Conservation (phyloP, 2,329 filamentous ascomycete genomes). For the Pseudopithomyces chartarum region DNA sequence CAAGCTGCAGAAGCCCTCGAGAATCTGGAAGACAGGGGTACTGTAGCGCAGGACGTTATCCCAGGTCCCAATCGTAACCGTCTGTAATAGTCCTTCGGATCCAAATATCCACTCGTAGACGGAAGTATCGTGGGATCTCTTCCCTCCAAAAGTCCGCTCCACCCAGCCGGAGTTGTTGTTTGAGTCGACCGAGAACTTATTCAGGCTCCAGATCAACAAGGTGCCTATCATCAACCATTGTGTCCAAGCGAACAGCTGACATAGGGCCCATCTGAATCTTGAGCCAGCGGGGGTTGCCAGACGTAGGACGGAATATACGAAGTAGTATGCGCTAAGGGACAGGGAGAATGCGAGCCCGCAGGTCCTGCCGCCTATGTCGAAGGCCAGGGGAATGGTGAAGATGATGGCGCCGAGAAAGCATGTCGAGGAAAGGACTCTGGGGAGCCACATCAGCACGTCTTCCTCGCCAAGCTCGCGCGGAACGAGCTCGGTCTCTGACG, state of each 20-base stretch:
- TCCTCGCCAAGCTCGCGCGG: slow-evolving; percentile 53
- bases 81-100: slow-evolving; percentile 80
- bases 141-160: slow-evolving; percentile 73
- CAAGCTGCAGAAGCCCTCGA: slow-evolving; percentile 95
- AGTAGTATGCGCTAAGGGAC: slow-evolving; percentile 86
- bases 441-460: slow-evolving; percentile 75
- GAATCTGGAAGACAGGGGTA: slow-evolving; percentile 89
- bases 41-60: slow-evolving; percentile 88
- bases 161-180: slow-evolving; percentile 75
- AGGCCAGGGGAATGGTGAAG: slow-evolving; percentile 93
- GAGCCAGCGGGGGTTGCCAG: slow-evolving; percentile 81
- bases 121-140: slow-evolving; percentile 66
- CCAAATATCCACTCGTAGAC: slow-evolving; percentile 88
- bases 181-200: slow-evolving; percentile 92
- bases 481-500: slow-evolving; percentile 45
- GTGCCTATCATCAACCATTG: slow-evolving; percentile 88
- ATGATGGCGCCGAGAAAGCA: slow-evolving; percentile 90
- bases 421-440: slow-evolving; percentile 77
- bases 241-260: slow-evolving; percentile 71
- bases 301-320: slow-evolving; percentile 80
- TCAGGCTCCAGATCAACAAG: slow-evolving; percentile 91
- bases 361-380: slow-evolving; percentile 95
- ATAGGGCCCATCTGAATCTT: slow-evolving; percentile 72
- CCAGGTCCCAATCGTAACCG: slow-evolving; percentile 81
- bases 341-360: slow-evolving; percentile 94